A percentile compares a stretch with the other conserved stretches of the same genome.
phyloP scores from a whole-genome alignment of 1,284 basidiomycete species.

The Trichosporon faecale region DNA sequence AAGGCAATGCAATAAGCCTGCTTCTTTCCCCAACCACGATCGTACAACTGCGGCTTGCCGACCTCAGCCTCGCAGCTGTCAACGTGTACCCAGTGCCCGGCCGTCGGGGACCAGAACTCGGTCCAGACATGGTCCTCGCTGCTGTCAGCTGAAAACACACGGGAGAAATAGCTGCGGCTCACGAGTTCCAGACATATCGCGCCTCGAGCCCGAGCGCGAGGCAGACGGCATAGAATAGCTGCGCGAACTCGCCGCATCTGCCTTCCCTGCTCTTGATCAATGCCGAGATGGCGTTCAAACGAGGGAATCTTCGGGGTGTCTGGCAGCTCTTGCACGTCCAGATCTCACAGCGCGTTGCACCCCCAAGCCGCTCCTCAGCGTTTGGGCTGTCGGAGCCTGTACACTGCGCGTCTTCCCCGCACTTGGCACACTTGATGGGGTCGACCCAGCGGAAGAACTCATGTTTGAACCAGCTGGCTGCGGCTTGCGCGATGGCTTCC shows the following conservation, averaged over 20 bases:
- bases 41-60: constrained; percentile 53
- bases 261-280: constrained; percentile 50
- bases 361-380: constrained; percentile 42
- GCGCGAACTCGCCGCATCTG: constrained; percentile 55
- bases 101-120: constrained; percentile 47
- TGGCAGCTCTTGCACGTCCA: constrained; percentile 31
- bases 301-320: constrained; percentile 48
- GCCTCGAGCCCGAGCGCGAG: constrained; percentile 50
- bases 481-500: constrained; percentile 46
- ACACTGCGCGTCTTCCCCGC: constrained; percentile 39
- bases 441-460: constrained; percentile 55
- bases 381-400: constrained; percentile 27
- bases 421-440: constrained; percentile 52
- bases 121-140: constrained; percentile 58
- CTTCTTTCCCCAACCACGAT: constrained; percentile 55
- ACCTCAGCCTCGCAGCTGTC: constrained; percentile 54
- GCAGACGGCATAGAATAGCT: constrained; percentile 55
- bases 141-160: constrained; percentile 13
- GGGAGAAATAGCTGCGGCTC: neutral
- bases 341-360: constrained; percentile 50
- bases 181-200: constrained; percentile 52
- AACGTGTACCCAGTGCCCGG: constrained; percentile 54
- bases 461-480: constrained; percentile 55
- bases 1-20: constrained; percentile 55
- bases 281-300: constrained; percentile 47